phyloP scores from a whole-genome alignment of 306 rosid genomes.

The Quercus mongolica region DNA sequence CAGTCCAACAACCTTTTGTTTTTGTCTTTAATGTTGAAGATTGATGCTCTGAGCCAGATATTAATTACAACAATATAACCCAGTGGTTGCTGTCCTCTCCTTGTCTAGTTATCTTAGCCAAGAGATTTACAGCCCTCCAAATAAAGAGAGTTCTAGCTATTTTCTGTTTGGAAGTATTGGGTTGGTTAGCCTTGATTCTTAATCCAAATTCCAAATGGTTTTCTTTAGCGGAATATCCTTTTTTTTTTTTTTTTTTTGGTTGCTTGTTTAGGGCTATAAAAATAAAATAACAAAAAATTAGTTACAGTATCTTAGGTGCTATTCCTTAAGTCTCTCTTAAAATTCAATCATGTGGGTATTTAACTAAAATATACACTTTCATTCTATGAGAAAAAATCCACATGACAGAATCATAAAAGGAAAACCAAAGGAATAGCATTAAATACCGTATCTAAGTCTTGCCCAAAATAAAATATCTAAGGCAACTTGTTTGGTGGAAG shows the following conservation, averaged over 20 bases:
- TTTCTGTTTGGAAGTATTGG: conserved; percentile 1
- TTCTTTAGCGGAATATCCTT: conserved; percentile 10
- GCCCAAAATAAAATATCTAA: too few relatives aligned
- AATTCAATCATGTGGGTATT: accelerated
- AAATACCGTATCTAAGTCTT: too few relatives aligned
- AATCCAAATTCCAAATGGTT: background rate
- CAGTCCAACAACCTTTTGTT: too few relatives aligned
- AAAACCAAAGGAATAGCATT: accelerated
- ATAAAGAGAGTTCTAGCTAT: conserved; percentile 4
- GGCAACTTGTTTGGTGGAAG: too few relatives aligned
- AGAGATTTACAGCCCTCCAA: background rate
- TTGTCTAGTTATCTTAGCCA: background rate
- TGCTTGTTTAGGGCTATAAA: background rate
- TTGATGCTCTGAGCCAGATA: too few relatives aligned
- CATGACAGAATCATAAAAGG: too few relatives aligned
- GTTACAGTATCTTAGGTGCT: accelerated
- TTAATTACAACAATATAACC: background rate
- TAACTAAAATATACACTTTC: too few relatives aligned
- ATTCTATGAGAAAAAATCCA: too few relatives aligned
- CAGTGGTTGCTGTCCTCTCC: background rate
- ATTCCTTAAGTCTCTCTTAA: accelerated
- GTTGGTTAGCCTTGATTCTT: background rate
- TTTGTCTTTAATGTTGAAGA: too few relatives aligned
- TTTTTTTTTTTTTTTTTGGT: conserved; percentile 11
- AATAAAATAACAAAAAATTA: too few relatives aligned